Percentiles rank a stretch among this genome's conserved stretches.
Conservation (phyloP, 345 rosid species). For the Orychophragmus violaceus region DNA sequence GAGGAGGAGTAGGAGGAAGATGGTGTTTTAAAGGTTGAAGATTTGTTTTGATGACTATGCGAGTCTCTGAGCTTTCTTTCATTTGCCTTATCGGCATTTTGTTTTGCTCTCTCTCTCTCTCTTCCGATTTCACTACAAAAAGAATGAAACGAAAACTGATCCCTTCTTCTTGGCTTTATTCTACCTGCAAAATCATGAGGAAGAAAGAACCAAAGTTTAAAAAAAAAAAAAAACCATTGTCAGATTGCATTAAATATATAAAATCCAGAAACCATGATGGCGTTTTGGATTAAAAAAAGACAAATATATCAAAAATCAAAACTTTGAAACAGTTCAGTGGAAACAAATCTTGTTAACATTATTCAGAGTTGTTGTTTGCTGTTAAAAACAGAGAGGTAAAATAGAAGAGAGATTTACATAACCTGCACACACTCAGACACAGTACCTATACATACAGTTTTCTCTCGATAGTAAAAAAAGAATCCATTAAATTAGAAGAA, state of each 20-base stretch:
- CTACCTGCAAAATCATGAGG: conserved; percentile 33
- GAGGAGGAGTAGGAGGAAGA: too few species aligned
- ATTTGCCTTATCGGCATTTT: conserved; percentile 81
- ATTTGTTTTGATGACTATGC: conserved; percentile 57
- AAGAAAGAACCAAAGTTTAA: neutral
- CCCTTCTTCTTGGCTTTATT: conserved; percentile 28
- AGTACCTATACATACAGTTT: neutral
- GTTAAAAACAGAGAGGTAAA: too few species aligned
- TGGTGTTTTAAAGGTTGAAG: too few species aligned
- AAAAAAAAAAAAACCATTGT: conserved; percentile 8
- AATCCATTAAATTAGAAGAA: conserved; percentile 16
- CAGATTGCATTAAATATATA: conserved; percentile 33
- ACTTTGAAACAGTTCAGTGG: too few species aligned
- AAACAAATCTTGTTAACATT: too few species aligned
- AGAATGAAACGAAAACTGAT: conserved; percentile 29
- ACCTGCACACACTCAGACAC: neutral
- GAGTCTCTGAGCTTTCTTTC: conserved; percentile 81
- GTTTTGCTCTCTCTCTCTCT: neutral
- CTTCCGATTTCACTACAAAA: conserved; percentile 18
- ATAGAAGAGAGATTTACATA: neutral
- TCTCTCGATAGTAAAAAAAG: too few species aligned
- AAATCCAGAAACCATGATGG: conserved; percentile 27
- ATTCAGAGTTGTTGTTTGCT: too few species aligned
- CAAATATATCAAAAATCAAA: too few species aligned
- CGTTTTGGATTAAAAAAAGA: neutral